These are phyloP conservation scores for Fusarium proliferatum DNA, from an alignment of 2,329 filamentous ascomycete genomes.

Conservation along the genomic window DNA sequence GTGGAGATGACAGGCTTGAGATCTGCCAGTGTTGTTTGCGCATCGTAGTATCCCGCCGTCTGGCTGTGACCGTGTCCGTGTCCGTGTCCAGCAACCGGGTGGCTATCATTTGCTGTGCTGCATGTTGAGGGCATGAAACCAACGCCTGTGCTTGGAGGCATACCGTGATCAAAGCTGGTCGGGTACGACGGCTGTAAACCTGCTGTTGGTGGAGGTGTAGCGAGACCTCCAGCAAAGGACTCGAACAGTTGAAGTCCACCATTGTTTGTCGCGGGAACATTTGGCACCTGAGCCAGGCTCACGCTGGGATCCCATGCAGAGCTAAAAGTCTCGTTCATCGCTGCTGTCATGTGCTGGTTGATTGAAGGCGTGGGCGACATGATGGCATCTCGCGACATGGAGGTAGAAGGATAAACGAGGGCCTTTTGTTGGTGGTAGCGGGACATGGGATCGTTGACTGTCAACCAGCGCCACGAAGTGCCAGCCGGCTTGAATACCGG, in stretches of 20 bases:
- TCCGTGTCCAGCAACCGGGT: slow-evolving; percentile 19
- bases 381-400: slow-evolving; percentile 55
- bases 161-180: slow-evolving; percentile 56
- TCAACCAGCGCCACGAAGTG: slow-evolving; percentile 71
- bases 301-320: slow-evolving; percentile 58
- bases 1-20: slow-evolving; percentile 50
- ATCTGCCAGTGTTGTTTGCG: slow-evolving; percentile 47
- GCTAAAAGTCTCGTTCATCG: slow-evolving; percentile 68
- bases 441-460: slow-evolving; percentile 69
- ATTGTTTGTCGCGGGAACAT: slow-evolving; percentile 49
- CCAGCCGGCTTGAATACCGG: slow-evolving; percentile 63
- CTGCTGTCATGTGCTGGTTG: slow-evolving; percentile 63
- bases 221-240: slow-evolving; percentile 63
- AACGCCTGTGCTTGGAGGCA: slow-evolving; percentile 46
- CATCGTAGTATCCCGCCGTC: slow-evolving; percentile 47
- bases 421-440: slow-evolving; percentile 65
- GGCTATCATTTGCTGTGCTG: slow-evolving; percentile 44
- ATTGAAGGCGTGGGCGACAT: slow-evolving; percentile 65
- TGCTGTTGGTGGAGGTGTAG: slow-evolving; percentile 67
- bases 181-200: slow-evolving; percentile 61
- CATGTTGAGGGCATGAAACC: slow-evolving; percentile 47
- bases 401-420: slow-evolving; percentile 51
- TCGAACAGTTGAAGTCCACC: slow-evolving; percentile 58
- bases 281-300: slow-evolving; percentile 49
- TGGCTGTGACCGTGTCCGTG: slow-evolving; percentile 42